Evolutionary conservation across 352 stramenopile species (phyloP).

Genomic region (Phytophthora colocasiae): DNA sequence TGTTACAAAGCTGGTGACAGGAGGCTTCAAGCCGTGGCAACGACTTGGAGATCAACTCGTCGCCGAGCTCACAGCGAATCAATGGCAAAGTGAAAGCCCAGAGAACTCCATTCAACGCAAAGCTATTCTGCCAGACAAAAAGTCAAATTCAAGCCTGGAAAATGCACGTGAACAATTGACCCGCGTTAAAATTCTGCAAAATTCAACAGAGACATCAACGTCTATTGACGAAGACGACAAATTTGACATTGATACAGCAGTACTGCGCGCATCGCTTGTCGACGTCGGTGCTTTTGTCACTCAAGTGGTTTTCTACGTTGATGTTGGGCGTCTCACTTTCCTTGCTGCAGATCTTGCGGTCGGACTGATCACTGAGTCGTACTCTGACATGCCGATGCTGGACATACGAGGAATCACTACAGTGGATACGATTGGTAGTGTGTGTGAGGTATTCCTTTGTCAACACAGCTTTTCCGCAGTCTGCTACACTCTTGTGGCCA

Average conservation of each 20-base stretch:
- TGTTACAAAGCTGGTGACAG: slow-evolving; percentile 22
- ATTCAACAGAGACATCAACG: slow-evolving; percentile 6
- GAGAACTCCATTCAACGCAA: slow-evolving; percentile 35
- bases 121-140: slow-evolving; percentile 35
- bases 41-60: slow-evolving; percentile 38
- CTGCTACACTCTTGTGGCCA: slow-evolving; percentile 46
- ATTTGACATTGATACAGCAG: slow-evolving; percentile 45
- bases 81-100: slow-evolving; percentile 31
- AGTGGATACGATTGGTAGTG: slow-evolving; percentile 50
- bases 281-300: slow-evolving; percentile 37
- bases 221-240: slow-evolving; percentile 8
- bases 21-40: slow-evolving; percentile 40
- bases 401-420: slow-evolving; percentile 64
- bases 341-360: slow-evolving; percentile 43
- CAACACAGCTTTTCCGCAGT: slow-evolving; percentile 51
- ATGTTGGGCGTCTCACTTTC: slow-evolving; percentile 38
- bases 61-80: slow-evolving; percentile 41
- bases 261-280: slow-evolving; percentile 39
- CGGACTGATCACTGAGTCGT: slow-evolving; percentile 67
- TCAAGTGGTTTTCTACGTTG: slow-evolving; percentile 44
- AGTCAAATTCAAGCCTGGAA: slow-evolving; percentile 35
- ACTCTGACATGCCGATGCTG: slow-evolving; percentile 55
- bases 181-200: slow-evolving; percentile 5
- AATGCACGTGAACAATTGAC: slow-evolving; percentile 22
- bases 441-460: slow-evolving; percentile 58